Percentiles rank a stretch among this genome's conserved stretches.
Conservation (phyloP, 1,139 yeast genomes). For the Hemisphaericaspora xylanilytica region DNA sequence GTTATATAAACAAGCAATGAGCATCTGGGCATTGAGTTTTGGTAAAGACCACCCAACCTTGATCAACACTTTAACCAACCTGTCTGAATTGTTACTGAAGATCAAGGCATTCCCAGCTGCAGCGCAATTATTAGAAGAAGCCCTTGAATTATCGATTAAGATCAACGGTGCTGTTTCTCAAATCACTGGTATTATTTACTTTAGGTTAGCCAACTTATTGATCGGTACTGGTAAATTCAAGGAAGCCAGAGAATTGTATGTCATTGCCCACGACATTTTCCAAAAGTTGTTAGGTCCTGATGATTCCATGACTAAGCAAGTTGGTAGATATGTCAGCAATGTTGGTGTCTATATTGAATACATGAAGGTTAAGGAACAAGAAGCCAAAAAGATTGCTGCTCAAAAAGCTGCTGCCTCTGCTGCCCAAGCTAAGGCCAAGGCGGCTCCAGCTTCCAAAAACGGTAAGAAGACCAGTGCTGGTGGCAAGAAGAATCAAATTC, state of each 20-base stretch:
- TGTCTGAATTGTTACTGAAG: conserved; percentile 60
- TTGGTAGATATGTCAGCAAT: conserved; percentile 59
- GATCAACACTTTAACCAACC: conserved; percentile 62
- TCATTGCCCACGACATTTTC: conserved; percentile 53
- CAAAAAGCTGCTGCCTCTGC: conserved; percentile 14
- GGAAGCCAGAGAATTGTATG: conserved; percentile 54
- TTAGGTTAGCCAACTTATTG: conserved; percentile 66
- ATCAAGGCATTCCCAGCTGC: conserved; percentile 40
- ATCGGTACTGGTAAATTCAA: conserved; percentile 52
- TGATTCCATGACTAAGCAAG: conserved; percentile 60
- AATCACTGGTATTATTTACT: conserved; percentile 57
- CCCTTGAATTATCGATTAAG: conserved; percentile 45
- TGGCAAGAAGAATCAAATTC: conserved; percentile 27
- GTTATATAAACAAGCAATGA: conserved; percentile 59
- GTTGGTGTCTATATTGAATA: conserved; percentile 41
- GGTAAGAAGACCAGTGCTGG: conserved; percentile 15
- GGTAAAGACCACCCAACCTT: conserved; percentile 68
- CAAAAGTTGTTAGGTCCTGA: conserved; percentile 58
- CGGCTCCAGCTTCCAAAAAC: conserved; percentile 14
- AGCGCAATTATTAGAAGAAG: conserved; percentile 44
- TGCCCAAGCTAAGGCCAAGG: conserved; percentile 3
- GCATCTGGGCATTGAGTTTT: conserved; percentile 52
- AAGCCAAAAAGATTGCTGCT: conserved; percentile 22
- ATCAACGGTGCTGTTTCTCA: conserved; percentile 59
- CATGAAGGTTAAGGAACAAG: conserved; percentile 30